Percentiles rank a stretch among this genome's conserved stretches.
Conservation (phyloP, 2,329 filamentous ascomycete genomes). For the Colletotrichum sansevieriae region DNA sequence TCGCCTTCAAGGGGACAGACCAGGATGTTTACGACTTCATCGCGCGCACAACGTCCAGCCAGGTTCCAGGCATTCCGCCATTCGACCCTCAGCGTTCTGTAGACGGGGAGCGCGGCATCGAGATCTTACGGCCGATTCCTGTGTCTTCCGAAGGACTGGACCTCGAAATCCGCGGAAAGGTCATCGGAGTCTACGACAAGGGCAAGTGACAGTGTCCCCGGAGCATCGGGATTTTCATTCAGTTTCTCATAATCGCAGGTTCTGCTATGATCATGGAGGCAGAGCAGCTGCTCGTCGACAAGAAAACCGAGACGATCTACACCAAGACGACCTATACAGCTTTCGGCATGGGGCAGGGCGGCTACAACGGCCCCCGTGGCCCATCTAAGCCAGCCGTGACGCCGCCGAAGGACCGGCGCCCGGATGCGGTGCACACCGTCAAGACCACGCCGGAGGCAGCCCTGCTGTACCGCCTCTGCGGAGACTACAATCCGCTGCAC, state of each 20-base stretch:
- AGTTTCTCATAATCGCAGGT: slow-evolving; percentile 42
- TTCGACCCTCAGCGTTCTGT: slow-evolving; percentile 57
- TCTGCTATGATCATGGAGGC: slow-evolving; percentile 58
- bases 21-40: slow-evolving; percentile 60
- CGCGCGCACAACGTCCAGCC: slow-evolving; percentile 49
- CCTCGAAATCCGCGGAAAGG: slow-evolving; percentile 55
- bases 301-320: slow-evolving; percentile 54
- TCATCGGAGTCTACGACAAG: slow-evolving; percentile 61
- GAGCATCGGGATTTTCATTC: too few species aligned
- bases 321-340: slow-evolving; percentile 54
- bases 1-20: slow-evolving; percentile 59
- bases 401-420: slow-evolving; percentile 49
- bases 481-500: slow-evolving; percentile 64
- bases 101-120: slow-evolving; percentile 57
- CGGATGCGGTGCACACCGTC: slow-evolving; percentile 54
- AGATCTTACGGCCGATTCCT: slow-evolving; percentile 54
- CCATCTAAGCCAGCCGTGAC: slow-evolving; percentile 49
- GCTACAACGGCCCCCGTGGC: slow-evolving; percentile 58
- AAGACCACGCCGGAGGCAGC: slow-evolving; percentile 55
- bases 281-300: slow-evolving; percentile 55
- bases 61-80: slow-evolving; percentile 54
- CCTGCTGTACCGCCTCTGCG: slow-evolving; percentile 59
- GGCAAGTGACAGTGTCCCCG: slow-evolving; percentile 33
- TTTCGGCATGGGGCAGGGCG: slow-evolving; percentile 61
- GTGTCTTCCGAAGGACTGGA: slow-evolving; percentile 52